Conservation (phyloP, 1,284 basidiomycete species). For the Xanthoconium separans region DNA sequence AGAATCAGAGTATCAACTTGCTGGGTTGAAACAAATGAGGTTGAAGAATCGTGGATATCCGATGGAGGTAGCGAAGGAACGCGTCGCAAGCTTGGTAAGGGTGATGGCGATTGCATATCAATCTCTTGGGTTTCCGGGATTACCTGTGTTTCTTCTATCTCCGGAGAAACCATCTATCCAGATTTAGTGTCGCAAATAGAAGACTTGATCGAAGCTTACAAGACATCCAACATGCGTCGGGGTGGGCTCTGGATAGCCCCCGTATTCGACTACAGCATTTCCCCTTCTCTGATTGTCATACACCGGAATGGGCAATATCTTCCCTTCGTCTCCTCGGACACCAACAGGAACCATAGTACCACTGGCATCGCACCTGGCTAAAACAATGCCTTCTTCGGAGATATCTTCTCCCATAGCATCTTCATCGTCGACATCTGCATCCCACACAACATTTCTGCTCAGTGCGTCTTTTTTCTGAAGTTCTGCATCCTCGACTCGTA, state of each 20-base stretch:
- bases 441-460: conserved; percentile 47
- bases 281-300: conserved; percentile 16
- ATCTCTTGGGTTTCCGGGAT: conserved; percentile 35
- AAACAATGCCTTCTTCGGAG: conserved; percentile 43
- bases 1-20: conserved; percentile 43
- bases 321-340: conserved; percentile 44
- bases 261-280: conserved; percentile 45
- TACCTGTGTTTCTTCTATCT: conserved; percentile 47
- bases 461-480: conserved; percentile 49
- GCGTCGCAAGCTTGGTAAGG: conserved; percentile 6
- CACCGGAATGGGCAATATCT: conserved; percentile 39
- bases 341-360: conserved; percentile 43
- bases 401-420: conserved; percentile 53
- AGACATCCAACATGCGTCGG: conserved; percentile 58
- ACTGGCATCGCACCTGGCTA: conserved; percentile 22
- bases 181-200: neutral
- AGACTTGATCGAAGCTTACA: conserved; percentile 35
- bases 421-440: conserved; percentile 54
- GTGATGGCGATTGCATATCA: conserved; percentile 26
- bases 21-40: conserved; percentile 28
- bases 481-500: conserved; percentile 53
- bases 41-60: conserved; percentile 29
- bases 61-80: conserved; percentile 38
- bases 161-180: conserved; percentile 21
- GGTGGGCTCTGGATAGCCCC: conserved; percentile 50